Evolutionary conservation across 148 eudicot genomes (phyloP).

Genomic region (Polygonum aviculare): DNA sequence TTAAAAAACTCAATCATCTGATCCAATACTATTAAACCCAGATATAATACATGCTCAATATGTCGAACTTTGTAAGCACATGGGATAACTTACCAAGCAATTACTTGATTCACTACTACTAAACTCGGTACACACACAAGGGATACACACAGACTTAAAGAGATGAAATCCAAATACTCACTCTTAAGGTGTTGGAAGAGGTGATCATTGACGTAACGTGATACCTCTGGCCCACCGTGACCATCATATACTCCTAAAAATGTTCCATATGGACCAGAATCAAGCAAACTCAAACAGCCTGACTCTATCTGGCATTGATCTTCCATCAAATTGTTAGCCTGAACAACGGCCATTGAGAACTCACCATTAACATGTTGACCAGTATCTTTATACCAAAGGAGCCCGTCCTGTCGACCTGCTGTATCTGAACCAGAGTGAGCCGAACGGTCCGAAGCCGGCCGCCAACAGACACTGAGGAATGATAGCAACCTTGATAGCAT

Average conservation of each 20-base stretch:
- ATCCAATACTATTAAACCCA: too few species aligned
- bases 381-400: constrained; percentile 36
- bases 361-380: constrained; percentile 39
- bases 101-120: background rate
- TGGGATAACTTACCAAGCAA: background rate
- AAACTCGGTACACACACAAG: background rate
- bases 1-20: background rate
- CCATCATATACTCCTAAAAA: constrained; percentile 37
- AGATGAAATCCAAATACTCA: constrained; percentile 9
- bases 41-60: too few species aligned
- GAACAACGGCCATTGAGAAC: constrained; percentile 40
- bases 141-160: background rate
- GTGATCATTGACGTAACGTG: constrained; percentile 31
- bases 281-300: constrained; percentile 32
- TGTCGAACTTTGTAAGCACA: too few species aligned
- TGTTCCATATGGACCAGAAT: constrained; percentile 38
- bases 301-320: constrained; percentile 44
- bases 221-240: constrained; percentile 33
- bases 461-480: constrained; percentile 32
- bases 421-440: constrained; percentile 25
- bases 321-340: constrained; percentile 32
- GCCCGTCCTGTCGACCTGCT: constrained; percentile 33
- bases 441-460: constrained; percentile 19
- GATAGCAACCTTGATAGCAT: constrained; percentile 33
- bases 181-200: constrained; percentile 36